phyloP scores from a whole-genome alignment of 2,329 filamentous ascomycete genomes.

The Ophiostoma ulmi region DNA sequence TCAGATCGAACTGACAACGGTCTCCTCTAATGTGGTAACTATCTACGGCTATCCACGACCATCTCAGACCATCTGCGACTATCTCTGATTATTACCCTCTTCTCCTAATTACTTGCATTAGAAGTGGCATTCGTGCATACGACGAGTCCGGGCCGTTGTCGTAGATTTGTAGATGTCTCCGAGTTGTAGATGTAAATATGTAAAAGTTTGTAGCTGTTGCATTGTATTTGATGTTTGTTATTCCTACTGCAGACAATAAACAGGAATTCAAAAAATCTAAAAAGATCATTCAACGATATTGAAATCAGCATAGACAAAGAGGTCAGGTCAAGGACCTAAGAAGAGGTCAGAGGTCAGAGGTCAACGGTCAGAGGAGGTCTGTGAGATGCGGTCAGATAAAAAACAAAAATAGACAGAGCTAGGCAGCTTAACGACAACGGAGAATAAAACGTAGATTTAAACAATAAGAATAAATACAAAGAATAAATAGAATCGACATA shows the following conservation, averaged over 20 bases:
- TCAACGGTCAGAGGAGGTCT: background rate
- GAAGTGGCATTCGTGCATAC: background rate
- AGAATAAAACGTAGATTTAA: background rate
- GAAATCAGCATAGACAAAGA: too few species aligned
- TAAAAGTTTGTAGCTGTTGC: too few species aligned
- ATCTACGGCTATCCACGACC: background rate
- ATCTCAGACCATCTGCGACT: too few species aligned
- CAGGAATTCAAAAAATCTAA: too few species aligned
- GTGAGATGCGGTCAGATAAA: constrained; percentile 1
- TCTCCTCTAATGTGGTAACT: background rate
- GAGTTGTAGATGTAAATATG: too few species aligned
- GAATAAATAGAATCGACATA: background rate
- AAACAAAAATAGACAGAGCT: constrained; percentile 1
- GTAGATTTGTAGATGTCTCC: background rate
- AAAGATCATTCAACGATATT: too few species aligned
- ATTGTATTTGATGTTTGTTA: too few species aligned
- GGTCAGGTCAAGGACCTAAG: too few species aligned
- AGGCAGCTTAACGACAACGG: background rate
- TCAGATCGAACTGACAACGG: background rate
- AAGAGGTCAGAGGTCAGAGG: background rate
- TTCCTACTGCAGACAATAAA: too few species aligned
- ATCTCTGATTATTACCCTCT: background rate
- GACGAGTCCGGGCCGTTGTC: background rate
- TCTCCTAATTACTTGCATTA: constrained; percentile 1
- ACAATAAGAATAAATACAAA: background rate